Evolutionary conservation across 2,329 filamentous ascomycete genomes (phyloP).

Genomic region (Pestalotiopsis fici): DNA sequence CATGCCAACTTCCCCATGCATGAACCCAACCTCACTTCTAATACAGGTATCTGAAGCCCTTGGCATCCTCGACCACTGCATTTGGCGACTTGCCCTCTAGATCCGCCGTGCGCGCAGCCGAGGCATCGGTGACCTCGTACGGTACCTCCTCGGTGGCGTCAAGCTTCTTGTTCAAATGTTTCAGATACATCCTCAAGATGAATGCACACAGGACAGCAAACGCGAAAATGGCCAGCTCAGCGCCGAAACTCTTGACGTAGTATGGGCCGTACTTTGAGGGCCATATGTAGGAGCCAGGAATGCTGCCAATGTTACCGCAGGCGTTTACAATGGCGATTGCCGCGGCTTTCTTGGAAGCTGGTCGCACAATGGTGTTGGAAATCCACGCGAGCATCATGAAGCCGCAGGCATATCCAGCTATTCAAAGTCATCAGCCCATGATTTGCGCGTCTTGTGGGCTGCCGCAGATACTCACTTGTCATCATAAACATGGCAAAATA

Average conservation of each 20-base stretch:
- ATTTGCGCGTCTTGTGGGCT: neutral
- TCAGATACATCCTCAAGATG: neutral
- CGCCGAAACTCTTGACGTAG: conserved; percentile 8
- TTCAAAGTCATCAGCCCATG: no score
- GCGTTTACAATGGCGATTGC: conserved; percentile 6
- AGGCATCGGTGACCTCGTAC: neutral
- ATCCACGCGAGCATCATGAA: conserved; percentile 7
- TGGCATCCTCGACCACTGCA: neutral
- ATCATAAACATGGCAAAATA: conserved; percentile 9
- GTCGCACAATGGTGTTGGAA: conserved; percentile 4
- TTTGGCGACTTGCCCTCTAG: neutral
- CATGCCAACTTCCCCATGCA: no score
- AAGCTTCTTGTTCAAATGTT: conserved; percentile 2
- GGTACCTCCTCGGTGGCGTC: neutral
- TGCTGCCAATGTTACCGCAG: conserved; percentile 2
- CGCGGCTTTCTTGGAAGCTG: conserved; percentile 1
- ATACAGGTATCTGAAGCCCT: conserved; percentile 6
- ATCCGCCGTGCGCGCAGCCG: neutral
- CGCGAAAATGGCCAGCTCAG: neutral
- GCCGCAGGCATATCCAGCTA: conserved; percentile 1
- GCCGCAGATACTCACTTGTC: neutral
- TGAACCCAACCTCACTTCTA: neutral
- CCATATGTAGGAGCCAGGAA: conserved; percentile 3
- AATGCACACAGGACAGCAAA: neutral
- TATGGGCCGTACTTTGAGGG: neutral